A percentile compares a stretch with the other conserved stretches of the same genome.
Conservation (phyloP, 176 grass and related monocot species). For the Avena eriantha region DNA sequence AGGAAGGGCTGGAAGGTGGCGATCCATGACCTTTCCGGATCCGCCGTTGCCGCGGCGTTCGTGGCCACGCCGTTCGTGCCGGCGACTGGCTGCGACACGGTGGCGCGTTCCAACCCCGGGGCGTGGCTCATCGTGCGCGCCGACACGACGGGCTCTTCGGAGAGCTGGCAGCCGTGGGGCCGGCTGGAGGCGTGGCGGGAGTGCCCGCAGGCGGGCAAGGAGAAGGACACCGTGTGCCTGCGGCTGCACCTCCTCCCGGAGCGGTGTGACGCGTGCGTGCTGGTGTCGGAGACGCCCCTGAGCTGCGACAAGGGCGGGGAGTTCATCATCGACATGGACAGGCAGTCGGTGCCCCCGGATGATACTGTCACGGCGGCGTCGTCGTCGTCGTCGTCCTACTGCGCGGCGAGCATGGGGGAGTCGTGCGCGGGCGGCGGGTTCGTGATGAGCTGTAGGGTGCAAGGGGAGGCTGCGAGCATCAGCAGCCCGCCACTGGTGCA, state of each 20-base stretch:
- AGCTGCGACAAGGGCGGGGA: constrained; percentile 78
- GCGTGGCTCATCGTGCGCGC: constrained; percentile 50
- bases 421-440: constrained; percentile 56
- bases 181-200: constrained; percentile 92
- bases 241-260: constrained; percentile 68
- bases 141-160: constrained; percentile 29
- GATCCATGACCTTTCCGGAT: constrained; percentile 89
- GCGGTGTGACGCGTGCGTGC: constrained; percentile 68
- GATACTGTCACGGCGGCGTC: background rate
- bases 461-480: constrained; percentile 59
- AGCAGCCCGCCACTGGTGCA: constrained; percentile 69
- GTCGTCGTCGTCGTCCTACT: background rate
- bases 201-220: background rate
- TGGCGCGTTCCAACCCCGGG: constrained; percentile 43
- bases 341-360: background rate
- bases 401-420: background rate
- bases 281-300: constrained; percentile 69
- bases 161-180: constrained; percentile 91
- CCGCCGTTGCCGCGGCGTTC: constrained; percentile 81
- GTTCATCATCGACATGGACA: constrained; percentile 82
- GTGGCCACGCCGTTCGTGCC: constrained; percentile 94
- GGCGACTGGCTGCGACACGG: no score
- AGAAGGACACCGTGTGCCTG: constrained; percentile 14
- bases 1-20: constrained; percentile 25
- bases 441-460: constrained; percentile 66